phyloP scores from a whole-genome alignment of 2,329 filamentous ascomycete species.

The Diaporthe nobilis region DNA sequence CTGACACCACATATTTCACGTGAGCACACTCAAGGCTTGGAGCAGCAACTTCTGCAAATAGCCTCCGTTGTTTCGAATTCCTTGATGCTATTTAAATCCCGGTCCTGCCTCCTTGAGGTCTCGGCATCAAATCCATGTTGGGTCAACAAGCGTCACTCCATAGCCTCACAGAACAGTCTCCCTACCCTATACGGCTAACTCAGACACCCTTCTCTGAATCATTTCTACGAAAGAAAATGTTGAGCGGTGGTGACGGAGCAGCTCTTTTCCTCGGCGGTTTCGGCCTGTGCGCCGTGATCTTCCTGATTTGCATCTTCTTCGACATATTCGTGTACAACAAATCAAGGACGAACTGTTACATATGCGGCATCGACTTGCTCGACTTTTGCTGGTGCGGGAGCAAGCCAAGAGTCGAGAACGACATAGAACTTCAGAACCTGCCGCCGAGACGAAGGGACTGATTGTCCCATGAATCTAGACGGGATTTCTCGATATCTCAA shows the following conservation, averaged over 20 bases:
- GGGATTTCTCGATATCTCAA: too few relatives aligned
- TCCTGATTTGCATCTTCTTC: slow-evolving; percentile 15
- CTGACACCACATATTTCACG: neutral
- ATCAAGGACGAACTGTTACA: slow-evolving; percentile 22
- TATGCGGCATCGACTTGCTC: slow-evolving; percentile 35
- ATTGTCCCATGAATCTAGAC: neutral
- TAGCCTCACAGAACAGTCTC: neutral
- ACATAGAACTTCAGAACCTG: neutral
- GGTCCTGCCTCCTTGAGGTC: neutral
- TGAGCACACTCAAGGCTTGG: neutral
- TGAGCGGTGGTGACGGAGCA: slow-evolving; percentile 16
- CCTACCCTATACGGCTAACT: too few relatives aligned
- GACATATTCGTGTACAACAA: slow-evolving; percentile 10
- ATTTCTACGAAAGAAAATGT: neutral
- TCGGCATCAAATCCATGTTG: neutral
- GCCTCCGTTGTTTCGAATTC: neutral
- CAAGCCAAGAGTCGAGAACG: neutral
- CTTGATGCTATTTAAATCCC: neutral
- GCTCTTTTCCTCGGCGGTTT: slow-evolving; percentile 35
- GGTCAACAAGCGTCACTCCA: neutral
- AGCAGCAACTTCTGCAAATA: neutral
- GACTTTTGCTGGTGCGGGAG: slow-evolving; percentile 26
- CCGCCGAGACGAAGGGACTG: neutral
- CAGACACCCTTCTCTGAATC: too few relatives aligned
- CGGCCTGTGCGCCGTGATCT: slow-evolving; percentile 14